Conservation (phyloP, 192 early-diverging fungal genomes). For the Cetraspora pellucida region DNA sequence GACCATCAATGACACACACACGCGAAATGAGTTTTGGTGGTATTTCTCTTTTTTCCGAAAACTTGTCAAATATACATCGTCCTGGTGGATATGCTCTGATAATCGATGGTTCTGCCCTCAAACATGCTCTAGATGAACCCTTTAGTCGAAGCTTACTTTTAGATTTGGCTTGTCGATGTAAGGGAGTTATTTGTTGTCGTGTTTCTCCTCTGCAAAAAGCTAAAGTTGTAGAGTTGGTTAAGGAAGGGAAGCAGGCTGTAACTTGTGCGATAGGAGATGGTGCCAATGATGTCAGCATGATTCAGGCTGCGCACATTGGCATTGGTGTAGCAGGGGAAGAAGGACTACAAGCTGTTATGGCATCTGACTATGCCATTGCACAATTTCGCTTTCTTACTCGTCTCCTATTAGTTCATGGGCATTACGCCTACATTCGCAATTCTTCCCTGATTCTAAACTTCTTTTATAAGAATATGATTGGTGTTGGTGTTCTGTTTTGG, state of each 20-base stretch:
- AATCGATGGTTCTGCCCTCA: conserved; percentile 72
- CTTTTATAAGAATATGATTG: conserved; percentile 78
- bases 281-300: conserved; percentile 86
- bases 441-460: conserved; percentile 67
- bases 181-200: conserved; percentile 74
- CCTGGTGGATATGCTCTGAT: conserved; percentile 53
- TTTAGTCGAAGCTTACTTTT: conserved; percentile 51
- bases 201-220: conserved; percentile 81
- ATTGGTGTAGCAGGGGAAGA: conserved; percentile 78
- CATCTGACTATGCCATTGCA: conserved; percentile 71
- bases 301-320: conserved; percentile 78
- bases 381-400: conserved; percentile 70
- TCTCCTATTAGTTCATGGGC: conserved; percentile 73
- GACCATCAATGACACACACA: conserved; percentile 10
- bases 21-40: conserved; percentile 24
- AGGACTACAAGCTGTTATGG: conserved; percentile 76
- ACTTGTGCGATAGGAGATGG: conserved; percentile 81
- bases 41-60: conserved; percentile 13
- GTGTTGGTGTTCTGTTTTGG: conserved; percentile 73
- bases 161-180: conserved; percentile 58
- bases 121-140: conserved; percentile 53
- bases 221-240: conserved; percentile 71
- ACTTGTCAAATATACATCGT: background rate
- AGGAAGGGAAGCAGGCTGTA: conserved; percentile 62
- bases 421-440: conserved; percentile 64